These are phyloP conservation scores for Chrysoporthe austroafricana DNA, from an alignment of 2,329 filamentous ascomycete species.

Conservation along the genomic window DNA sequence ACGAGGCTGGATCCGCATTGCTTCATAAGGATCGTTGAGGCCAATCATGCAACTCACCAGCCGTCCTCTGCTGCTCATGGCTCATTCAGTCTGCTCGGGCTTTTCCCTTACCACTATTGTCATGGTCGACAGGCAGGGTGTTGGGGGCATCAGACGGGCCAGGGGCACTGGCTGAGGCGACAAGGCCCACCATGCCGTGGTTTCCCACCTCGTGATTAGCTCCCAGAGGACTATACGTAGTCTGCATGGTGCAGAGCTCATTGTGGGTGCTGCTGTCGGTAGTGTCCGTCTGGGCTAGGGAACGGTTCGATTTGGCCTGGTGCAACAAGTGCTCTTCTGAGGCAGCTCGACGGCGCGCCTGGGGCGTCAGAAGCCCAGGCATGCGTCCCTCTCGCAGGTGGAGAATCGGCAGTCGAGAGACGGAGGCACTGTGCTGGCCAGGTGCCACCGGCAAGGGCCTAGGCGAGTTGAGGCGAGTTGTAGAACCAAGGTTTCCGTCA, in stretches of 20 bases:
- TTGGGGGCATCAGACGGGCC: neutral
- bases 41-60: neutral
- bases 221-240: neutral
- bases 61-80: neutral
- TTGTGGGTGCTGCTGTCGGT: neutral
- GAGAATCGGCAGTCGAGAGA: neutral
- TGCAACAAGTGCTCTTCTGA: neutral
- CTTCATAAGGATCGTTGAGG: neutral
- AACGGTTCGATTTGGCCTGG: neutral
- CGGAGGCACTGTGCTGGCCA: neutral
- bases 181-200: neutral
- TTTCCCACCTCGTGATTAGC: neutral
- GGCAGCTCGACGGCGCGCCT: neutral
- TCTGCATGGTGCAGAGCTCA: neutral
- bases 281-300: neutral
- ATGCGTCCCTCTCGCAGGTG: neutral
- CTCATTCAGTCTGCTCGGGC: neutral
- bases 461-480: neutral
- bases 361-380: no score
- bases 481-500: neutral
- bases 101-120: neutral
- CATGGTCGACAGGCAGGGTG: neutral
- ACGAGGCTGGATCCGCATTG: neutral
- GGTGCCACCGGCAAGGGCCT: neutral
- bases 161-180: neutral